A percentile compares a stretch with the other conserved stretches of the same genome.
Evolutionary conservation across 1,284 basidiomycete species (phyloP).

Genomic region (Quambalaria eucalypti): DNA sequence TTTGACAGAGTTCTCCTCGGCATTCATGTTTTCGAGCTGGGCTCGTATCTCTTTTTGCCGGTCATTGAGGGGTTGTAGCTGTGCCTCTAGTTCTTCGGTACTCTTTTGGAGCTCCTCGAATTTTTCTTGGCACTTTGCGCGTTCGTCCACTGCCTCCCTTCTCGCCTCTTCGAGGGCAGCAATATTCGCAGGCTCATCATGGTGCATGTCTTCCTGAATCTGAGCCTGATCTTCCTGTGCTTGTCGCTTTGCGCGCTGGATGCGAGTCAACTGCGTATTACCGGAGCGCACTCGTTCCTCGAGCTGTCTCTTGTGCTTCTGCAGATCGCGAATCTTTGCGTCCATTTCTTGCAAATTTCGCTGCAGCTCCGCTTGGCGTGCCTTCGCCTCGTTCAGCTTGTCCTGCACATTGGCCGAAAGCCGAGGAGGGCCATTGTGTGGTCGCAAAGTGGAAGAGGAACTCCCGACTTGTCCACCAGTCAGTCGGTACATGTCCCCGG

Average conservation of each 20-base stretch:
- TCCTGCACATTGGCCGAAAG: slow-evolving; percentile 38
- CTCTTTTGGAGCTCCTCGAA: slow-evolving; percentile 24
- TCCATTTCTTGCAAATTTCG: not conserved
- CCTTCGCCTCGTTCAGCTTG: slow-evolving; percentile 20
- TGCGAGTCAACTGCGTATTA: slow-evolving; percentile 1
- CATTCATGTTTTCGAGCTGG: not conserved
- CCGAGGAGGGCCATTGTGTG: slow-evolving; percentile 39
- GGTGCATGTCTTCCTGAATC: slow-evolving; percentile 56
- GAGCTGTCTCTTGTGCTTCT: slow-evolving; percentile 6
- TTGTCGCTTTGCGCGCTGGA: not conserved
- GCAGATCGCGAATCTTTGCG: slow-evolving; percentile 9
- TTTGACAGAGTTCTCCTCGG: not conserved
- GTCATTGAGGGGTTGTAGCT: not conserved
- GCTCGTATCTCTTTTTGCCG: not conserved
- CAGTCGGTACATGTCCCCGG: slow-evolving; percentile 35
- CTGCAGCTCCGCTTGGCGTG: slow-evolving; percentile 13
- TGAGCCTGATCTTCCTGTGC: slow-evolving; percentile 6
- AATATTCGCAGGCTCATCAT: slow-evolving; percentile 65
- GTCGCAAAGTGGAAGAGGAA: slow-evolving; percentile 42
- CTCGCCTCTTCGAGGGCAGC: slow-evolving; percentile 57
- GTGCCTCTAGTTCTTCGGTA: slow-evolving; percentile 8
- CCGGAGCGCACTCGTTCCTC: slow-evolving; percentile 8
- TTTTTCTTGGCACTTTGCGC: slow-evolving; percentile 20
- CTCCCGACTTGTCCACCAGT: slow-evolving; percentile 21
- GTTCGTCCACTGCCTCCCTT: slow-evolving; percentile 21